Percentiles rank a stretch among this genome's conserved stretches.
Evolutionary conservation across 2,329 filamentous ascomycete genomes (phyloP).

Genomic region (Biscogniauxia mediterranea): DNA sequence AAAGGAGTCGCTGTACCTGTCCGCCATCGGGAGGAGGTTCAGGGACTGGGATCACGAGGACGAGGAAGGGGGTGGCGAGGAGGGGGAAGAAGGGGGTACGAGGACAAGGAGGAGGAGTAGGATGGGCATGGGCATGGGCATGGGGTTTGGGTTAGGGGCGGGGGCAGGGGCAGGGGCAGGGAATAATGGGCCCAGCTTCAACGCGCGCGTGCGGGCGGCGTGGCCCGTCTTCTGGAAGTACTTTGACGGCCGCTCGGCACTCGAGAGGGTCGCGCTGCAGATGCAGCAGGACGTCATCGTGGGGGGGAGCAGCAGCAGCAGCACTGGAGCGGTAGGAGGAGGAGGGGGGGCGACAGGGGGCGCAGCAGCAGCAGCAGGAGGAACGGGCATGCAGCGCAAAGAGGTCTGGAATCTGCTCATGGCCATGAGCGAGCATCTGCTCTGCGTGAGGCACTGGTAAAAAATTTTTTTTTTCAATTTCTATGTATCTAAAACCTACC

Average conservation of each 20-base stretch:
- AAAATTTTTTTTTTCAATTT: too few relatives aligned
- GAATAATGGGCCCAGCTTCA: constrained; percentile 30
- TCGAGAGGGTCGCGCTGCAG: constrained; percentile 76
- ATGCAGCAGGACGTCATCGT: not conserved
- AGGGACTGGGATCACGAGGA: constrained; percentile 4
- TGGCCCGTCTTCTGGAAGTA: constrained; percentile 80
- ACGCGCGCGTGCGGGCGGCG: constrained; percentile 58
- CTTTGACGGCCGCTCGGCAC: constrained; percentile 79
- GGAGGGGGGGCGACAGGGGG: not conserved
- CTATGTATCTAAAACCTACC: too few relatives aligned
- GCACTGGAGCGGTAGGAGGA: not conserved
- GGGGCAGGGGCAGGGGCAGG: constrained; percentile 1
- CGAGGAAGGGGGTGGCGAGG: too few relatives aligned
- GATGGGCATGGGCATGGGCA: constrained; percentile 15
- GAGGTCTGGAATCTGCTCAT: constrained; percentile 68
- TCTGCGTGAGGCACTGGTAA: constrained; percentile 72
- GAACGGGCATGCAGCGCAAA: constrained; percentile 75
- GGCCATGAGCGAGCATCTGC: constrained; percentile 65
- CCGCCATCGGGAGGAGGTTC: constrained; percentile 56
- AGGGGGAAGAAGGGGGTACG: too few relatives aligned
- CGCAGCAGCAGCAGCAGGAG: not conserved
- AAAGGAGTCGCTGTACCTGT: constrained; percentile 70
- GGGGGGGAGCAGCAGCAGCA: constrained; percentile 1
- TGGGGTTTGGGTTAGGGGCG: not conserved
- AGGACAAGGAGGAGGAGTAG: not conserved